These are phyloP conservation scores for Sanghuangporus baumii DNA, from an alignment of 1,284 basidiomycete genomes.

Conservation along the genomic window DNA sequence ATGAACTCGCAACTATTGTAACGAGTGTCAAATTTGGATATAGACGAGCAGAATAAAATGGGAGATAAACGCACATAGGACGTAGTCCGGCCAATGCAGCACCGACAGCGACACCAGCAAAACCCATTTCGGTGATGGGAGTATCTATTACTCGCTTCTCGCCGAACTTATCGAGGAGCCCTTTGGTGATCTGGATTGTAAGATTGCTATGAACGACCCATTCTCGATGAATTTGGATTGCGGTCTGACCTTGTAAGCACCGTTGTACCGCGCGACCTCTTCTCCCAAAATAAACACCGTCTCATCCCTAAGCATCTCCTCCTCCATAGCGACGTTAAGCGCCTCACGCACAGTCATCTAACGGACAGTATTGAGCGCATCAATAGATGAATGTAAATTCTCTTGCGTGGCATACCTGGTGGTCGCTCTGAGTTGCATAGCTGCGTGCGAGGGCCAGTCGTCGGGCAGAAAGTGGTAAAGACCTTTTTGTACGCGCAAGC, in stretches of 20 bases:
- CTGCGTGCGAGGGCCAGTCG: constrained; percentile 43
- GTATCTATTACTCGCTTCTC: constrained; percentile 98
- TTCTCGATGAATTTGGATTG: constrained; percentile 10
- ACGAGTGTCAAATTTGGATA: constrained; percentile 5
- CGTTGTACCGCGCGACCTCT: constrained; percentile 98
- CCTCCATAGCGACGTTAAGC: constrained; percentile 97
- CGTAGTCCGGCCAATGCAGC: constrained; percentile 91
- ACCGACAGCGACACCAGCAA: constrained; percentile 94
- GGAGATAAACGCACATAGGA: constrained; percentile 61
- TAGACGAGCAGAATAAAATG: background rate
- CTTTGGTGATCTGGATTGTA: constrained; percentile 80
- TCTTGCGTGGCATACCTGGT: constrained; percentile 38
- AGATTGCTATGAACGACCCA: background rate
- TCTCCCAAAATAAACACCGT: constrained; percentile 95
- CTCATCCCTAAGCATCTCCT: constrained; percentile 98
- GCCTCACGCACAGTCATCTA: constrained; percentile 99
- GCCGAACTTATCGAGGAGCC: constrained; percentile 98
- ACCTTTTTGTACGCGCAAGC: constrained; percentile 39
- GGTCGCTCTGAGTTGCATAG: constrained; percentile 60
- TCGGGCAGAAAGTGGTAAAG: constrained; percentile 31
- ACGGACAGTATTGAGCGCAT: background rate
- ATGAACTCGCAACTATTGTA: constrained; percentile 92
- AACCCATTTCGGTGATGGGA: constrained; percentile 98
- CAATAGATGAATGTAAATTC: constrained; percentile 21
- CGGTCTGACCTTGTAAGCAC: constrained; percentile 89